Conservation (phyloP, 768 basidiomycete genomes). For the Tulasnella sp. region DNA sequence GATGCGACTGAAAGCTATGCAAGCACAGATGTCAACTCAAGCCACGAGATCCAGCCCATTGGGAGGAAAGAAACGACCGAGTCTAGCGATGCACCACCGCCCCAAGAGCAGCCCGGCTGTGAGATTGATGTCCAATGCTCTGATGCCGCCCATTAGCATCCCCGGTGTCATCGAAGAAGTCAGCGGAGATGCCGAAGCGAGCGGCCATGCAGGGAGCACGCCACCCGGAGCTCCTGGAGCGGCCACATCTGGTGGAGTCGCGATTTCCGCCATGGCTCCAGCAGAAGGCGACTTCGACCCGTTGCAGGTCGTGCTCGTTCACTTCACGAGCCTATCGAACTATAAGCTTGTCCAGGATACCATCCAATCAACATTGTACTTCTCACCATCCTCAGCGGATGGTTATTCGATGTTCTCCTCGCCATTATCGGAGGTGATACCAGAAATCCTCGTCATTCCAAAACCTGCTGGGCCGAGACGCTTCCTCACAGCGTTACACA, state of each 20-base stretch:
- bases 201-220: slow-evolving; percentile 16
- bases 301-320: slow-evolving; percentile 48
- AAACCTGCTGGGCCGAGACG: slow-evolving; percentile 95
- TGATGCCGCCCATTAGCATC: background rate
- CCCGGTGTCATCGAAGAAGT: background rate
- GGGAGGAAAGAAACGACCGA: slow-evolving; percentile 45
- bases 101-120: slow-evolving; percentile 76
- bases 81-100: slow-evolving; percentile 53
- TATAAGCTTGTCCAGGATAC: slow-evolving; percentile 83
- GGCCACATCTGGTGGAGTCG: background rate
- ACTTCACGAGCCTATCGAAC: slow-evolving; percentile 84
- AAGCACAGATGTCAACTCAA: slow-evolving; percentile 27
- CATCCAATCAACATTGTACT: slow-evolving; percentile 51
- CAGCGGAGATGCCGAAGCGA: background rate
- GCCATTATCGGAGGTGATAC: slow-evolving; percentile 28
- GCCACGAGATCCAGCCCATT: slow-evolving; percentile 30
- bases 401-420: slow-evolving; percentile 1
- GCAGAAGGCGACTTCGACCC: slow-evolving; percentile 19
- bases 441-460: slow-evolving; percentile 93
- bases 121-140: slow-evolving; percentile 31
- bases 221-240: background rate
- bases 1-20: background rate
- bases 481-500: slow-evolving; percentile 84
- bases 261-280: background rate
- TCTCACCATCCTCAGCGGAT: slow-evolving; percentile 25